Conservation (phyloP, 352 stramenopile species). For the Globisporangium emineosum region DNA sequence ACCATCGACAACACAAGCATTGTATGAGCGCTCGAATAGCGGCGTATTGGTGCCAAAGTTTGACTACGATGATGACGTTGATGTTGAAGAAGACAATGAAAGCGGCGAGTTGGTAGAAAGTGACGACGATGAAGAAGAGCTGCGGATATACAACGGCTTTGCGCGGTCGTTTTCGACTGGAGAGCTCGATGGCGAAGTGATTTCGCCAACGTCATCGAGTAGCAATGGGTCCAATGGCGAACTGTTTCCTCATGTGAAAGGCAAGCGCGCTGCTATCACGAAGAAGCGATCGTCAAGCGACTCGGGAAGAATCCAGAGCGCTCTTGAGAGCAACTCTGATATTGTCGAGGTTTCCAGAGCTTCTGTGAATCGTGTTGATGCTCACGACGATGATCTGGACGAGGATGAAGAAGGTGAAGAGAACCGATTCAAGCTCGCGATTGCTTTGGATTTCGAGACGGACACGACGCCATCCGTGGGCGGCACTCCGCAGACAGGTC, state of each 20-base stretch:
- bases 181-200: constrained; percentile 17
- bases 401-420: constrained; percentile 28
- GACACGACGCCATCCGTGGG: constrained; percentile 35
- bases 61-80: constrained; percentile 16
- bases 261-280: constrained; percentile 3
- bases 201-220: constrained; percentile 56
- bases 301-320: constrained; percentile 23
- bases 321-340: constrained; percentile 16
- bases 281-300: constrained; percentile 21
- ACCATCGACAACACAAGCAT: neutral
- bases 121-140: neutral
- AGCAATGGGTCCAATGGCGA: constrained; percentile 47
- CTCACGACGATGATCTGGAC: constrained; percentile 22
- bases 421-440: constrained; percentile 48
- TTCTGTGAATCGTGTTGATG: constrained; percentile 20
- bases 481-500: constrained; percentile 21
- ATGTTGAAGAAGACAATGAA: constrained; percentile 6
- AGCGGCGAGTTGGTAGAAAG: constrained; percentile 3
- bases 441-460: constrained; percentile 65
- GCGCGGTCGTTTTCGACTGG: constrained; percentile 6
- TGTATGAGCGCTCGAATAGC: constrained; percentile 20
- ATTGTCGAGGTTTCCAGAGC: neutral
- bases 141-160: constrained; percentile 17
- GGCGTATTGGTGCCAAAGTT: constrained; percentile 21
- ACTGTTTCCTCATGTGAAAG: constrained; percentile 13